Base-by-base conservation (phyloP, 2,329 filamentous ascomycete genomes). In the Fusarium virguliforme region DNA sequence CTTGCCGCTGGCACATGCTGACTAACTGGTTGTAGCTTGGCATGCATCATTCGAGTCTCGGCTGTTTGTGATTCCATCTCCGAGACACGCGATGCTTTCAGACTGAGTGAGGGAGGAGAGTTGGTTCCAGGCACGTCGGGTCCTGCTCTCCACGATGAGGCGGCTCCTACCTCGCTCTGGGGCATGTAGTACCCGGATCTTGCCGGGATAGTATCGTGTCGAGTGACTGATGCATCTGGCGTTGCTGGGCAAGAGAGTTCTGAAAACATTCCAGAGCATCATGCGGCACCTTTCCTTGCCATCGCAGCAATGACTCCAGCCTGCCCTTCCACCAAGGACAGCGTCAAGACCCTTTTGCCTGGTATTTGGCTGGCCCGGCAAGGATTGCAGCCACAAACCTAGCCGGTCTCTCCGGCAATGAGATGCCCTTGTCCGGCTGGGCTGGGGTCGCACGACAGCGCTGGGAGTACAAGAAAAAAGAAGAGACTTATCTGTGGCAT, bases 21-120 rank as follows among this genome's bases (percentile, higher is more conserved):
- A 50, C 43, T 50, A 50, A 50, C 43, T 50, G n/a, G 15, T 50
- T 50, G 15, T 12, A 48, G 26, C 43, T 50, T 30, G 41, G 41
- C 41, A 5, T 13, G 41, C 41, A 5, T 13, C 41, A 26, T 26
- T 24, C 18, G 18, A 18, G 43, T 30, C 43, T 48, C 43, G 26
- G 43, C 43, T 18, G 28, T 48, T 28, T 10, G 38, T 8, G 13
- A 13, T 48, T 48, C 15, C 15, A 50, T 50, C 15, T 50, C 43
- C 43, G 26, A 50, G 43, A 50, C 43, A 18, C 18, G 18, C 18
- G 18, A 50, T 50, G 26, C 43, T 18, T 30, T n/a, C 3, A 18
- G 10, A 43, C 15, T 30, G 43, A 8, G 8, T 30, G 41, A 46
- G 22, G 8, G 26, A 18, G 18, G 18, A 18, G 18, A 18, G 48